Evolutionary conservation across 306 rosid genomes (phyloP).

Genomic region (Prinsepia uniflora): DNA sequence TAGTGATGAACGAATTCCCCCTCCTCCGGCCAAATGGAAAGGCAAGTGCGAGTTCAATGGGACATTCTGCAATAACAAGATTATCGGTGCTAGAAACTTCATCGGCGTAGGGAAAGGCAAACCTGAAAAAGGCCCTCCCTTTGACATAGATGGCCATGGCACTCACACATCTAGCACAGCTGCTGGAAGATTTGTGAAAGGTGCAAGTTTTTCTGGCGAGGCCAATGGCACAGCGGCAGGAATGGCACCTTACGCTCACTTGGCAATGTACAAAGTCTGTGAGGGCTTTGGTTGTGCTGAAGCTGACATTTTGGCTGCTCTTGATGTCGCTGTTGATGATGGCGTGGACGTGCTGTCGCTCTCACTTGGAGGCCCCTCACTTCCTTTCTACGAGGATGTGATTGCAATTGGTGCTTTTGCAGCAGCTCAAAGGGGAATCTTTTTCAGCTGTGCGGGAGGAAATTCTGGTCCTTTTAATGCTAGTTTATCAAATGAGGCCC

Average conservation of each 20-base stretch:
- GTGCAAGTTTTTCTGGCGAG: slow-evolving; percentile 48
- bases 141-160: slow-evolving; percentile 52
- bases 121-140: slow-evolving; percentile 24
- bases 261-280: slow-evolving; percentile 47
- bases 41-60: slow-evolving; percentile 55
- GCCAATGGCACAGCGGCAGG: slow-evolving; percentile 69
- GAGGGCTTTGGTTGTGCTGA: slow-evolving; percentile 14
- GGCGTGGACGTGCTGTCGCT: slow-evolving; percentile 67
- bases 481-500: slow-evolving; percentile 53
- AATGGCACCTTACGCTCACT: slow-evolving; percentile 66
- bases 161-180: slow-evolving; percentile 74
- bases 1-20: slow-evolving; percentile 46
- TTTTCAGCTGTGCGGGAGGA: slow-evolving; percentile 61
- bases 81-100: slow-evolving; percentile 59
- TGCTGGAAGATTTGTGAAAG: slow-evolving; percentile 44
- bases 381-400: slow-evolving; percentile 43
- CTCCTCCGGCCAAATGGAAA: slow-evolving; percentile 72
- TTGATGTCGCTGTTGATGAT: slow-evolving; percentile 36
- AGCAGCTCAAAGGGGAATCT: slow-evolving; percentile 58
- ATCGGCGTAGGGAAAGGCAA: background rate
- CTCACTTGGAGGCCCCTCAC: slow-evolving; percentile 33
- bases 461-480: slow-evolving; percentile 49
- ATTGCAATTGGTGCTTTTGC: slow-evolving; percentile 57
- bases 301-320: slow-evolving; percentile 28
- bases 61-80: slow-evolving; percentile 54